A percentile compares a stretch with the other conserved stretches of the same genome.
phyloP scores from a whole-genome alignment of 306 rosid species.

The Clitoria ternatea region DNA sequence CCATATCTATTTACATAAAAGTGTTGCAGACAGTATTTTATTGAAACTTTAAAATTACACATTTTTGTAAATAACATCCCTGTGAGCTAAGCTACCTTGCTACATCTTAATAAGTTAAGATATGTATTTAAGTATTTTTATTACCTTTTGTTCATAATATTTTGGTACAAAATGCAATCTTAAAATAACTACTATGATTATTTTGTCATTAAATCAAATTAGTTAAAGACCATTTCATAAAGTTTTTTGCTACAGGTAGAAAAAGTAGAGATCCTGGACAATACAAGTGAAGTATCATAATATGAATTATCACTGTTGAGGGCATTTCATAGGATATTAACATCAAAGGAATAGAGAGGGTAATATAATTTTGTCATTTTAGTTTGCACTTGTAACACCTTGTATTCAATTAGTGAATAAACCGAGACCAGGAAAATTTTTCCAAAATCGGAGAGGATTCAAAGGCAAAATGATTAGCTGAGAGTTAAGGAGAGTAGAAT shows the following conservation, averaged over 20 bases:
- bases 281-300: background rate
- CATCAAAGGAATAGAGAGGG: constrained; percentile 13
- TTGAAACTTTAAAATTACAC: background rate
- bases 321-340: constrained; percentile 17
- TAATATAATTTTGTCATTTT: constrained; percentile 5
- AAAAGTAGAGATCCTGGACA: background rate
- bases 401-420: too few species aligned
- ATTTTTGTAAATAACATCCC: background rate
- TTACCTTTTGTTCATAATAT: background rate
- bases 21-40: background rate
- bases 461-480: too few species aligned
- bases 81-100: background rate
- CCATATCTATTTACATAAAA: background rate
- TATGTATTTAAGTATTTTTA: background rate
- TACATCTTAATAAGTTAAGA: background rate
- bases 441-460: too few species aligned
- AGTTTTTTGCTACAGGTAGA: background rate
- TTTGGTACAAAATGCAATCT: background rate
- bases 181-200: background rate
- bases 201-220: background rate
- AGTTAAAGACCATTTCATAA: background rate
- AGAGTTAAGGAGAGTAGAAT: too few species aligned
- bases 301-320: background rate
- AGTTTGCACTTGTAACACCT: constrained; percentile 16
- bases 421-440: too few species aligned